Base-by-base conservation (phyloP, 768 basidiomycete species). In the Termitomyces heimii region DNA sequence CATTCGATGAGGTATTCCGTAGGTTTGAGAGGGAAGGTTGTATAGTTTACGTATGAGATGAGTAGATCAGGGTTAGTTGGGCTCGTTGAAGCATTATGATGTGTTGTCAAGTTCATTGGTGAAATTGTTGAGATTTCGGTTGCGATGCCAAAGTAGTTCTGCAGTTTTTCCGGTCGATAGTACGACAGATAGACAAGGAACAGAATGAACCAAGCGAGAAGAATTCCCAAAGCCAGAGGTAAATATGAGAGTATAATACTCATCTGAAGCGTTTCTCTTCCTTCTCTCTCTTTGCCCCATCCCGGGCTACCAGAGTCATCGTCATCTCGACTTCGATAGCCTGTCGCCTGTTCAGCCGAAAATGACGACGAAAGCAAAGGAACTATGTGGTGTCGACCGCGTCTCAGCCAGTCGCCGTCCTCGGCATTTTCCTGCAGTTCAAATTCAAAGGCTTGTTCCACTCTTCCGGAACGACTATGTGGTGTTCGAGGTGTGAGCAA, bases 1-100 rank as follows among this genome's bases (percentile, higher is more conserved):
- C 88, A 89, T 68, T 87, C 80, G 1, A 67, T 61, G 18, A 74
- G 75, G 67, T 86, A 88, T 70, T 88, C 75, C 12, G 67, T 62
- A 5, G 84, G 78, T 28, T 74, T 76, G 9, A 87, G 73, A 8
- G 86, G 86, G 65, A 85, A 85, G 24, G 61, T 70, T 7, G 82
- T 81, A 66, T 82, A 82, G 62, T 80, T 82, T 61, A 73, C 77
- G 68, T 84, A 84, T 24, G 81, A 83, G 28, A 83, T 59, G 32
- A 65, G 42, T 35, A 60, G 54, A 29, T 53, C 57, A 20, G 61
- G 39, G 32, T 53, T 57, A 20, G 31, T 47, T 20, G 26, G 24
- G n/a, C 50, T 31, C 3, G 55, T 58, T n/a, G 54, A 58, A 28
- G 55, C 55, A 55, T 35, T 62, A 58, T 42, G 42, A 54, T 56